Conservation (phyloP, 805 yeast species). For the Barnettozyma populi region DNA sequence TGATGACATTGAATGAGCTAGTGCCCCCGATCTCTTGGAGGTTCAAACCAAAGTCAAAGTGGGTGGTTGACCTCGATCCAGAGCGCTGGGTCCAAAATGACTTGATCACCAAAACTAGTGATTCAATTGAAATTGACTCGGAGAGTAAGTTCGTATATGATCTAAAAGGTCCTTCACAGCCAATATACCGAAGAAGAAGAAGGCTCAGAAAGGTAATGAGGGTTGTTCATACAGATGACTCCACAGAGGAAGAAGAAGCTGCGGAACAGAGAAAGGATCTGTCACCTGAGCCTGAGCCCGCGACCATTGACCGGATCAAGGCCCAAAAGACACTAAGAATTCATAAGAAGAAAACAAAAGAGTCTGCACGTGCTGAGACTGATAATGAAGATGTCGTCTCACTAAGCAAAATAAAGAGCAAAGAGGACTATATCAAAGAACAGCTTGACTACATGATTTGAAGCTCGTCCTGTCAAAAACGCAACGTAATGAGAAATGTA, state of each 20-base stretch:
- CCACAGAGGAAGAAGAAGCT: constrained; percentile 1
- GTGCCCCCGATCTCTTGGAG: constrained; percentile 59
- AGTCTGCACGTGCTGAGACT: not conserved
- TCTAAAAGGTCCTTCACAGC: constrained; percentile 23
- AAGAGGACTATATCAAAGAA: not conserved
- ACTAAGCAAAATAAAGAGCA: not conserved
- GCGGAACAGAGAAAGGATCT: not conserved
- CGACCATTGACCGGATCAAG: not conserved
- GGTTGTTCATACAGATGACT: constrained; percentile 13
- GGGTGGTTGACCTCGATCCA: constrained; percentile 67
- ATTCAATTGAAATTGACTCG: constrained; percentile 55
- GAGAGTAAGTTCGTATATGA: constrained; percentile 90
- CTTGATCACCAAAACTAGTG: constrained; percentile 31
- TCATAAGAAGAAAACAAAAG: not conserved
- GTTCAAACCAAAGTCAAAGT: constrained; percentile 38
- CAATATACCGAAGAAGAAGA: constrained; percentile 53
- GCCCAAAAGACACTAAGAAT: not conserved
- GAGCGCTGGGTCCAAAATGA: constrained; percentile 54
- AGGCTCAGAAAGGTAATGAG: constrained; percentile 48
- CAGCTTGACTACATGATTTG: constrained; percentile 5
- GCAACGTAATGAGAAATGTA: not conserved
- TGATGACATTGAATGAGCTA: constrained; percentile 30
- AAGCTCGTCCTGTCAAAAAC: not conserved
- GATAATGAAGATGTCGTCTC: not conserved
- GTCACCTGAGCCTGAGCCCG: not conserved